phyloP scores from a whole-genome alignment of 768 basidiomycete species.

The Tulasnella sp. region DNA sequence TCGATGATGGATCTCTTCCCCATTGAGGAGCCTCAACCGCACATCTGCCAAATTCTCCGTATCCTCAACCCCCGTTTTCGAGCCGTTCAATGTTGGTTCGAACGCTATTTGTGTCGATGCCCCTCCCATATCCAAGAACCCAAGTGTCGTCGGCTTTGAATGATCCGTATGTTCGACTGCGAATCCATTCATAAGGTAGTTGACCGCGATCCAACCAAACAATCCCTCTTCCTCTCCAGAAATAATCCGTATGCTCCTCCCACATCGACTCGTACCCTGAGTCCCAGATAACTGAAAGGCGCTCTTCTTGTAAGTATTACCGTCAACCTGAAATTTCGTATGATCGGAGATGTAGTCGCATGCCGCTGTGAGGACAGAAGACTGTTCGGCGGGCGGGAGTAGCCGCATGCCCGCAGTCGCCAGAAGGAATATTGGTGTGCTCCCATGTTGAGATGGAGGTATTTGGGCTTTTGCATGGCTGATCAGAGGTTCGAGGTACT shows the following conservation, averaged over 20 bases:
- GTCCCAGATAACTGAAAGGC: slow-evolving; percentile 23
- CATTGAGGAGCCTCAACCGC: slow-evolving; percentile 66
- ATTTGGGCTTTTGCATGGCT: slow-evolving; percentile 71
- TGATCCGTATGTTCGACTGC: slow-evolving; percentile 29
- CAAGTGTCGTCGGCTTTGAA: slow-evolving; percentile 69
- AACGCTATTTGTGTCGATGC: slow-evolving; percentile 99
- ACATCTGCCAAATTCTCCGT: slow-evolving; percentile 67
- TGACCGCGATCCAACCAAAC: slow-evolving; percentile 98
- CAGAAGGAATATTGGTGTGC: slow-evolving; percentile 86
- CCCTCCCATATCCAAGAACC: slow-evolving; percentile 98
- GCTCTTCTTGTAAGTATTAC: slow-evolving; percentile 2
- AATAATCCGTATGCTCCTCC: slow-evolving; percentile 87
- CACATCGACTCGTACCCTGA: slow-evolving; percentile 68
- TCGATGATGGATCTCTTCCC: slow-evolving; percentile 77
- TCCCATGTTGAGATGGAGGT: slow-evolving; percentile 71
- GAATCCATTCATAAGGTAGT: slow-evolving; percentile 98
- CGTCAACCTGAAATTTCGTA: slow-evolving; percentile 70
- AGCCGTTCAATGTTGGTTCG: slow-evolving; percentile 58
- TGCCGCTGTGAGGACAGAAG: slow-evolving; percentile 58
- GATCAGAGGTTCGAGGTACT: slow-evolving; percentile 74
- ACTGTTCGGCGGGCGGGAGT: slow-evolving; percentile 55
- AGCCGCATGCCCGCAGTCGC: slow-evolving; percentile 98
- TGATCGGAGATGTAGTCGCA: slow-evolving; percentile 66
- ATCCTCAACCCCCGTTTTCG: slow-evolving; percentile 28
- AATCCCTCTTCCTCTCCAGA: slow-evolving; percentile 97